Conservation (phyloP, 139 green algal genomes). For the Klebsormidium nitens region DNA sequence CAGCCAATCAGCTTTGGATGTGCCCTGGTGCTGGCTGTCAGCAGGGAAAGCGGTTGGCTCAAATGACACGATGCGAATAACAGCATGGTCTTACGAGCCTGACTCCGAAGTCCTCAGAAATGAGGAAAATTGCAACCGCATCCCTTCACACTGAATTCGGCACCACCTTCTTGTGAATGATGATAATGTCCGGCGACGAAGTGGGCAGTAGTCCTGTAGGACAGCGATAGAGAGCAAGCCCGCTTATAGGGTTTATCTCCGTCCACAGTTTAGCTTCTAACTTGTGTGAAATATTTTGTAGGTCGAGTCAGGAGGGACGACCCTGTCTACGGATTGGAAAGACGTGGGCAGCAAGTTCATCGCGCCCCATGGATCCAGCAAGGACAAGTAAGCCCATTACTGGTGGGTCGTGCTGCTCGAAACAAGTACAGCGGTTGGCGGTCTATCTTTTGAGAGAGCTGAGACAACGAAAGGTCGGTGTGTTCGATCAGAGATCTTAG, state of each 20-base stretch:
- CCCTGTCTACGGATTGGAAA: constrained; percentile 94
- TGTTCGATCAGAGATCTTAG: no score
- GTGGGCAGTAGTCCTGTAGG: no score
- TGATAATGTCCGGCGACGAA: no score
- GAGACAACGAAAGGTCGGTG: no score
- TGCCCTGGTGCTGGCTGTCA: background rate
- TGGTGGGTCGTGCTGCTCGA: no score
- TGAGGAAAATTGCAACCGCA: background rate
- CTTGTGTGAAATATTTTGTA: background rate
- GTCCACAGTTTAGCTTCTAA: constrained; percentile 11
- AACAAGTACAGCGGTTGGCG: no score
- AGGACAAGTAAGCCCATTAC: no score
- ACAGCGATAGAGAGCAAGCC: no score
- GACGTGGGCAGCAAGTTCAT: constrained; percentile 81
- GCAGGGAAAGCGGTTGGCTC: background rate
- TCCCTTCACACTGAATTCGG: constrained; percentile 10
- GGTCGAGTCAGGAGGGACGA: constrained; percentile 75
- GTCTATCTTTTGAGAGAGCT: no score
- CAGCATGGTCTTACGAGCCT: background rate
- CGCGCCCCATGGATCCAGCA: no score
- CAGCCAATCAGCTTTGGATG: background rate
- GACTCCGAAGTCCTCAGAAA: background rate
- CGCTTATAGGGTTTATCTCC: no score
- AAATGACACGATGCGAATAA: background rate
- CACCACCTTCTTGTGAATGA: constrained; percentile 8